Percentiles rank a stretch among this genome's conserved stretches.
Evolutionary conservation across 2,329 filamentous ascomycete genomes (phyloP).

Genomic region (Dothiorella sarmentorum): DNA sequence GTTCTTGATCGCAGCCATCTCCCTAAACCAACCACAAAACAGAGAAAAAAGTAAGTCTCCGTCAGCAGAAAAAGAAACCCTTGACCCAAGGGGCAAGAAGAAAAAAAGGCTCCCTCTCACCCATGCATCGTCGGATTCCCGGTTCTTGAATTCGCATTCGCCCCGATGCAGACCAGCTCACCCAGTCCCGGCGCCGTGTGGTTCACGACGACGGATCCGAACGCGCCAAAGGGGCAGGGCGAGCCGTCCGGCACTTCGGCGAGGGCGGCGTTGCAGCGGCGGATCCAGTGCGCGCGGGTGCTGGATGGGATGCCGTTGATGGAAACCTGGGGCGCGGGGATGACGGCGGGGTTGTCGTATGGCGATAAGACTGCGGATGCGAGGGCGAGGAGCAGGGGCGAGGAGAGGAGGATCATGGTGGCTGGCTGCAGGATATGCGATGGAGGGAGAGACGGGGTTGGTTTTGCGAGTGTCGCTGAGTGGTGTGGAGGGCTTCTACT

Average conservation of each 20-base stretch:
- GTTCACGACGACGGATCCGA: conserved; percentile 55
- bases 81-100: too few species aligned
- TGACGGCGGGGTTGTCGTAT: conserved; percentile 1
- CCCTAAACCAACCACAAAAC: too few species aligned
- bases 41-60: too few species aligned
- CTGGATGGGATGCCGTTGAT: conserved; percentile 37
- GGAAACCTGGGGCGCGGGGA: neutral
- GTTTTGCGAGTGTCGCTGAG: neutral
- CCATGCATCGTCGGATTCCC: conserved; percentile 56
- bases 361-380: neutral
- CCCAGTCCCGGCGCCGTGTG: conserved; percentile 45
- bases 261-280: conserved; percentile 47
- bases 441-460: too few species aligned
- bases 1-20: conserved; percentile 55
- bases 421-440: too few species aligned
- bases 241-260: conserved; percentile 34
- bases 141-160: conserved; percentile 43
- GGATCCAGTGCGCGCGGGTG: conserved; percentile 52
- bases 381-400: neutral
- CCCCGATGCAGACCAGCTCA: conserved; percentile 50
- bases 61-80: neutral
- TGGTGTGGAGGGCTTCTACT: neutral
- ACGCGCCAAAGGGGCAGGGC: conserved; percentile 54
- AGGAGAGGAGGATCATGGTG: too few species aligned
- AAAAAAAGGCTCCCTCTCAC: too few species aligned